Evolutionary conservation across 768 basidiomycete genomes (phyloP).

Genomic region (Tricholoma flavovirens): DNA sequence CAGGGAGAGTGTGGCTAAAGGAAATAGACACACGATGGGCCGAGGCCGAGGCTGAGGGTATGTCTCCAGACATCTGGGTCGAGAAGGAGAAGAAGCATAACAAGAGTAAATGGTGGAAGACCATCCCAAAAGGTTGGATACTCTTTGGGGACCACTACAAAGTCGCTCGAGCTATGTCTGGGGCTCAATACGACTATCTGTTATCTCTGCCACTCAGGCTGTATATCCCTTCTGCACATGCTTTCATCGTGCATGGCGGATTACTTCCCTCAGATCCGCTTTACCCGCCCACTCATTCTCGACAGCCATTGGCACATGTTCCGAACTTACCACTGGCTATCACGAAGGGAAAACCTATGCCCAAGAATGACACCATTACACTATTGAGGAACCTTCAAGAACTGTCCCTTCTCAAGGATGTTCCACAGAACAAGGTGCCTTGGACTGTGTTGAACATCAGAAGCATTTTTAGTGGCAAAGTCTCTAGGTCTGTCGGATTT

Average conservation of each 20-base stretch:
- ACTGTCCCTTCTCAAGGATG: slow-evolving; percentile 51
- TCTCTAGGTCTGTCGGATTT: slow-evolving; percentile 34
- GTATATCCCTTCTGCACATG: slow-evolving; percentile 69
- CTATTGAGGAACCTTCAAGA: slow-evolving; percentile 60
- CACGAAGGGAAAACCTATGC: slow-evolving; percentile 1
- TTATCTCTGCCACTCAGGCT: slow-evolving; percentile 66
- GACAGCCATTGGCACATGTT: slow-evolving; percentile 69
- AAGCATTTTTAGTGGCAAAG: slow-evolving; percentile 38
- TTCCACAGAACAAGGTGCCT: slow-evolving; percentile 74
- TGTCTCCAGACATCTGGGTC: slow-evolving; percentile 38
- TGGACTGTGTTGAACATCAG: slow-evolving; percentile 78
- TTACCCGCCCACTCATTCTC: slow-evolving; percentile 38
- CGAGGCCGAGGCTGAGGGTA: slow-evolving; percentile 22
- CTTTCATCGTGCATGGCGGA: slow-evolving; percentile 81
- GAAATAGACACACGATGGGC: slow-evolving; percentile 42
- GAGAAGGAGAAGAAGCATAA: slow-evolving; percentile 23
- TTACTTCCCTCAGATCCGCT: slow-evolving; percentile 68
- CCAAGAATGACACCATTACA: slow-evolving; percentile 13
- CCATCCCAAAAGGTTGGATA: slow-evolving; percentile 64
- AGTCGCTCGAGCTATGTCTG: slow-evolving; percentile 64
- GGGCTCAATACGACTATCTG: slow-evolving; percentile 64
- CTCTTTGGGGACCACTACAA: slow-evolving; percentile 73
- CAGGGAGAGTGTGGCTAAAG: slow-evolving; percentile 51
- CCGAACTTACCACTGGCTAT: slow-evolving; percentile 31
- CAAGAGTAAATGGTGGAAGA: slow-evolving; percentile 38